These are phyloP conservation scores for Emmonsiellopsis sp. DNA, from an alignment of 2,329 filamentous ascomycete species.

Conservation along the genomic window DNA sequence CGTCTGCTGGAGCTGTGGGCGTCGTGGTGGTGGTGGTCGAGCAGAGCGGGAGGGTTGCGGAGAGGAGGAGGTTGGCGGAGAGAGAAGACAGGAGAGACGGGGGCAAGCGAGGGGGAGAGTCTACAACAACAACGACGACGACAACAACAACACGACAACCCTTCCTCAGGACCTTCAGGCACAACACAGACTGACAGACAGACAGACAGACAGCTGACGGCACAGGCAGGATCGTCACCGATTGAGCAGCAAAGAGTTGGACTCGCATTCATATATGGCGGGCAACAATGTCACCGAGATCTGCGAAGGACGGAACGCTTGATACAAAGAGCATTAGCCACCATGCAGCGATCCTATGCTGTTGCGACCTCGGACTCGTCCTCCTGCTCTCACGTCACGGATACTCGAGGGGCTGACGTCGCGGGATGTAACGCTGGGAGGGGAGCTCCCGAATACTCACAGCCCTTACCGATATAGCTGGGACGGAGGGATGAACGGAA, in stretches of 20 bases:
- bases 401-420: background rate
- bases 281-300: slow-evolving; percentile 1
- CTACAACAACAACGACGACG: too few species aligned
- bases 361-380: background rate
- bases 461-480: background rate
- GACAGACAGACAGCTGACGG: background rate
- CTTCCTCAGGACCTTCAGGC: too few species aligned
- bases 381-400: background rate
- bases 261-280: background rate
- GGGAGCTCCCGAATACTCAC: background rate
- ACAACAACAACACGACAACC: too few species aligned
- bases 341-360: slow-evolving; percentile 1
- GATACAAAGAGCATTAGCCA: slow-evolving; percentile 4
- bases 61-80: too few species aligned
- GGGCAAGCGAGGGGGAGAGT: too few species aligned
- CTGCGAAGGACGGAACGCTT: background rate
- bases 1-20: background rate
- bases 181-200: background rate
- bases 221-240: background rate
- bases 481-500: background rate
- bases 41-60: too few species aligned
- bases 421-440: background rate
- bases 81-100: too few species aligned
- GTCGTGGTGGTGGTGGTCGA: background rate
- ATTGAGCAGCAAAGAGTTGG: background rate